Conservation (phyloP, 2,329 filamentous ascomycete species). For the Pestalotiopsis sp. region DNA sequence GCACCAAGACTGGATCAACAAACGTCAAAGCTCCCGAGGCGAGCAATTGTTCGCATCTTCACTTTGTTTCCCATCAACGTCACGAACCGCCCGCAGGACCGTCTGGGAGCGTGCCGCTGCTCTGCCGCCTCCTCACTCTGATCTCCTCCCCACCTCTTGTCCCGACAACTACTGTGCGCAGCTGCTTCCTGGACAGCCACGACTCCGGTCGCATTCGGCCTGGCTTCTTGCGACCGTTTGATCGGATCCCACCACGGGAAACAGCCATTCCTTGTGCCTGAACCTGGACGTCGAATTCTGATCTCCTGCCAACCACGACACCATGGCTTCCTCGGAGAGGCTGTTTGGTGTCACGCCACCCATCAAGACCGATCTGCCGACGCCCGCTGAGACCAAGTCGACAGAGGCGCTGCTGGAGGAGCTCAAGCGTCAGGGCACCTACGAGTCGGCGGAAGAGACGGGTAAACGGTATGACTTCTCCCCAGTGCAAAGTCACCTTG, state of each 20-base stretch:
- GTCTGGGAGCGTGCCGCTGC: neutral
- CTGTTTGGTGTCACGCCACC: conserved; percentile 75
- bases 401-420: conserved; percentile 83
- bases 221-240: neutral
- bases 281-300: neutral
- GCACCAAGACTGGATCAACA: neutral
- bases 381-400: conserved; percentile 72
- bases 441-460: conserved; percentile 82
- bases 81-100: neutral
- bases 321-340: conserved; percentile 25
- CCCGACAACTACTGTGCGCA: neutral
- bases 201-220: neutral
- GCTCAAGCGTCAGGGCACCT: conserved; percentile 87
- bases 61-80: neutral
- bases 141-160: neutral
- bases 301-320: neutral
- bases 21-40: neutral
- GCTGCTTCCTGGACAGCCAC: neutral
- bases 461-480: conserved; percentile 67
- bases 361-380: conserved; percentile 78
- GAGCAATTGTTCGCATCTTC: neutral
- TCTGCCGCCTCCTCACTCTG: neutral
- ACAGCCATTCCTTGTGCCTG: neutral
- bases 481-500: neutral
- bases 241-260: neutral